Conservation (phyloP, 805 yeast species). For the Starmerella potacharoeniae region DNA sequence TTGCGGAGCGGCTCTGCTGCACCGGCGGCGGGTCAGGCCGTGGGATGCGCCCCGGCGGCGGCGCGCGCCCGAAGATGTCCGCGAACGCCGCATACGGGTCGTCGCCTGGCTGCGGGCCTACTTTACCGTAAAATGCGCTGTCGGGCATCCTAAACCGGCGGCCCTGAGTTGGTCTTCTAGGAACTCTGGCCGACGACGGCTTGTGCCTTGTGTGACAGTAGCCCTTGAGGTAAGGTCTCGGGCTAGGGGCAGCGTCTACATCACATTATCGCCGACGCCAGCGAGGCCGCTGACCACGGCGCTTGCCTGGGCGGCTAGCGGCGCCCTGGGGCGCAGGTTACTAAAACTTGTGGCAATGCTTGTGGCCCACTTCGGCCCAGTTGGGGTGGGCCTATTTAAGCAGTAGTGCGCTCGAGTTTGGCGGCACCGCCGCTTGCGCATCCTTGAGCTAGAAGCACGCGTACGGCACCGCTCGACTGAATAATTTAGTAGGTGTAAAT, state of each 20-base stretch:
- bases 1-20: slow-evolving; percentile 7
- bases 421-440: no score
- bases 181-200: neutral
- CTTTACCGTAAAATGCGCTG: slow-evolving; percentile 2
- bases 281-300: neutral
- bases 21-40: slow-evolving; percentile 2
- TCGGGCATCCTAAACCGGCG: slow-evolving; percentile 9
- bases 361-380: no score
- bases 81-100: slow-evolving; percentile 26
- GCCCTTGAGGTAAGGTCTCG: slow-evolving; percentile 1
- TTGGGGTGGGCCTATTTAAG: no score
- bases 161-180: neutral
- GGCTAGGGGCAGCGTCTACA: neutral
- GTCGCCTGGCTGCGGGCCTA: slow-evolving; percentile 2
- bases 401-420: no score
- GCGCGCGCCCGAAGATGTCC: slow-evolving; percentile 29
- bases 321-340: neutral
- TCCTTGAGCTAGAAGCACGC: no score
- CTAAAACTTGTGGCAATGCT: no score
- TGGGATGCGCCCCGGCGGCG: slow-evolving; percentile 27
- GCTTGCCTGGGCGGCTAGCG: neutral
- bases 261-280: neutral
- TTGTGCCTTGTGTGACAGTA: neutral
- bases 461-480: no score
- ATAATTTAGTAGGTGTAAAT: no score